Base-by-base conservation (phyloP, 768 basidiomycete genomes). In the Leccinum obscurum region DNA sequence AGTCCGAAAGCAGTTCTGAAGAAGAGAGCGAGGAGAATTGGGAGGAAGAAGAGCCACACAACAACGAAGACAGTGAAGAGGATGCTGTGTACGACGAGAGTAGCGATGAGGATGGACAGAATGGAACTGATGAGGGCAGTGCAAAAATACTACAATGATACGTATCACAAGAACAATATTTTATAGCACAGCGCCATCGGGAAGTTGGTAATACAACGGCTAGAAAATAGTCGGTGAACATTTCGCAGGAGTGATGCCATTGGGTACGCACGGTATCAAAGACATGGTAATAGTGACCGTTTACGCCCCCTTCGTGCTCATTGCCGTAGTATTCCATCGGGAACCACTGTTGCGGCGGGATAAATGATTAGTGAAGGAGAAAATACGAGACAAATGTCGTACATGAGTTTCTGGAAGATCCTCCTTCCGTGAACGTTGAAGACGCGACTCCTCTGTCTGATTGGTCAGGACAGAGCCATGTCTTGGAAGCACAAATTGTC, bases 221-320 rank as follows among this genome's bases (percentile, higher is more conserved):
- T 83, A 58, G 39, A 66, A 44, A 41, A 58, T 3, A 13, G 20
- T 57, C 22, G 30, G 37, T 58, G 8, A 48, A 51, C 20, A 48
- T 54, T 61, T 37, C 11, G 48, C 46, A 28, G 20, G 20, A 20
- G 32, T 7, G 20, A 52, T 55, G 52, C 8, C 2, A 17, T 39
- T 9, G 54, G 15, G 14, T 50, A 73, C 86, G 64, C 64, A 89
- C 88, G 52, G 87, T 88, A 37, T 82, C 73, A 68, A 90, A 91
- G 14, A 92, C 90, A 75, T 92, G 89, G 66, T 92, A 92, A 62
- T 77, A 85, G 68, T 92, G 90, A 0, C 88, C 87, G 62, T 86
- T 82, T 41, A 84, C 82, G 1, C 89, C 89, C 15, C 84, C 85
- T 24, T 73, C 62, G 41, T 75, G 65, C 44, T 80, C 76, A 60